Conservation (phyloP, 805 yeast species). For the Ogataea polymorpha region DNA sequence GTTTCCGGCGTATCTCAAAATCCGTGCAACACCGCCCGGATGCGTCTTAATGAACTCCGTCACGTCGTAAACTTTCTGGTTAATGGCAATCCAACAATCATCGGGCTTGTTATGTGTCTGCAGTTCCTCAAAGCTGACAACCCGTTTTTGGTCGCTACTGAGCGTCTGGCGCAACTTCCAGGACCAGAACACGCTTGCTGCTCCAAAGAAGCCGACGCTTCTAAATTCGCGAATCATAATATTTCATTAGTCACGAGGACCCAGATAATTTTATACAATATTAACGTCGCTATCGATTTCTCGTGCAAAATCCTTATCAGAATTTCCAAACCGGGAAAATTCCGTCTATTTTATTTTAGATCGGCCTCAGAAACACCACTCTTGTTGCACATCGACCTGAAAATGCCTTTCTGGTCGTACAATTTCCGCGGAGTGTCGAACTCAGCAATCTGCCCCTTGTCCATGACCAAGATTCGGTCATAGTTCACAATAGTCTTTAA, state of each 20-base stretch:
- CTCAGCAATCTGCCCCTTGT: constrained; percentile 52
- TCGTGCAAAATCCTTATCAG: constrained; percentile 1
- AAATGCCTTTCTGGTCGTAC: constrained; percentile 42
- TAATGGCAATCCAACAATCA: constrained; percentile 86
- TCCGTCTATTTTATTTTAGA: constrained; percentile 29
- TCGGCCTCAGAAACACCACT: constrained; percentile 43
- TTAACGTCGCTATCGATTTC: background rate
- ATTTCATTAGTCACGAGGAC: background rate
- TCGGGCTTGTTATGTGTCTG: constrained; percentile 48
- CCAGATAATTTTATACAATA: too few species aligned
- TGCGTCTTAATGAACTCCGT: constrained; percentile 44
- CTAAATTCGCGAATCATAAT: constrained; percentile 1
- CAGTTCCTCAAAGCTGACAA: constrained; percentile 31
- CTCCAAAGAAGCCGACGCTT: background rate
- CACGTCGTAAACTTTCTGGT: constrained; percentile 71
- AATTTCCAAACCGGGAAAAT: constrained; percentile 10
- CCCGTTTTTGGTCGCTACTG: background rate
- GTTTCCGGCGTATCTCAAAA: constrained; percentile 44
- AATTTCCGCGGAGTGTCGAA: constrained; percentile 51
- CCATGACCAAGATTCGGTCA: constrained; percentile 59
- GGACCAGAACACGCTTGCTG: background rate
- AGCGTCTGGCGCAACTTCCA: background rate
- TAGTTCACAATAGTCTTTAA: constrained; percentile 58
- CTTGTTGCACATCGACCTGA: constrained; percentile 49
- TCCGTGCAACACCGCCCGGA: constrained; percentile 47